These are phyloP conservation scores for Aschersonia sp. DNA, from an alignment of 2,329 filamentous ascomycete species.

Conservation along the genomic window DNA sequence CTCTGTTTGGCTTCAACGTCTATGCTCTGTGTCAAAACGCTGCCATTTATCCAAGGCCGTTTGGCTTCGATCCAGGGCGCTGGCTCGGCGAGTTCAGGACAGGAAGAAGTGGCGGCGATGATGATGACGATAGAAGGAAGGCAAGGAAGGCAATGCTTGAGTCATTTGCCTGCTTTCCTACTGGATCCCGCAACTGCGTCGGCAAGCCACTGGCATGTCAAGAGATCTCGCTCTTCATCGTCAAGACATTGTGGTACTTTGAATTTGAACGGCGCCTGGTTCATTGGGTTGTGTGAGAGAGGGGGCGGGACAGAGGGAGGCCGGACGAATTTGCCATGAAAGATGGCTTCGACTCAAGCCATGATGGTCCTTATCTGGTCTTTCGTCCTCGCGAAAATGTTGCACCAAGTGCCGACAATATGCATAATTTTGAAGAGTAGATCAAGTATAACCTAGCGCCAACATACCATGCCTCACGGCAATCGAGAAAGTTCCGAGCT, in stretches of 20 bases:
- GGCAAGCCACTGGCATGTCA: not conserved
- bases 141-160: not conserved
- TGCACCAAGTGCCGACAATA: too few relatives aligned
- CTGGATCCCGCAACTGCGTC: not conserved
- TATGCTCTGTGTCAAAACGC: conserved; percentile 4
- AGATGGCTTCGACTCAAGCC: not conserved
- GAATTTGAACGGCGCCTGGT: not conserved
- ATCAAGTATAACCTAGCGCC: too few relatives aligned
- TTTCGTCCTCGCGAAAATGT: not conserved
- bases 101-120: not conserved
- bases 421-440: too few relatives aligned
- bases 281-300: too few relatives aligned
- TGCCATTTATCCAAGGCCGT: conserved; percentile 1
- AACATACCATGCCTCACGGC: too few relatives aligned
- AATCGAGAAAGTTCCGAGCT: too few relatives aligned
- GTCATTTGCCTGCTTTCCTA: not conserved
- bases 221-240: not conserved
- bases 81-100: conserved; percentile 1
- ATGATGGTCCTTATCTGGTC: not conserved
- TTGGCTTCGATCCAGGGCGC: conserved; percentile 2
- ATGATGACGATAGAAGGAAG: not conserved
- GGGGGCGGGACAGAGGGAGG: not conserved
- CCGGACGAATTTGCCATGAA: not conserved
- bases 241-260: not conserved
- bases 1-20: not conserved